Conservation (phyloP, 2,329 filamentous ascomycete species). For the Colletotrichum tanaceti region DNA sequence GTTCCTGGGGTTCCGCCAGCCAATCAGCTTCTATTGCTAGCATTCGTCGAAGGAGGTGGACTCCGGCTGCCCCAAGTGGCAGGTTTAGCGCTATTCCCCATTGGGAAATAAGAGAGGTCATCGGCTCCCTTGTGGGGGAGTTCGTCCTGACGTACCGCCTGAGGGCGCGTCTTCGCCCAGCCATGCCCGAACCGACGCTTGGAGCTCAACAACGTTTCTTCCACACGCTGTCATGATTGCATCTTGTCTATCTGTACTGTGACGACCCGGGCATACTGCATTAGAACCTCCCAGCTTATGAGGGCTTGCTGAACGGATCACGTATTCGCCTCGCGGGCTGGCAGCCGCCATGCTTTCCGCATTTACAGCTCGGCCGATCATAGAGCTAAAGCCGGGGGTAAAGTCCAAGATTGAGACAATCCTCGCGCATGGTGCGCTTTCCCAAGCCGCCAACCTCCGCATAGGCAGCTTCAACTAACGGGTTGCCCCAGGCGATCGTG, state of each 20-base stretch:
- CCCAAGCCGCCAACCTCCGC: neutral
- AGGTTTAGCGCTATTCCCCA: slow-evolving; percentile 30
- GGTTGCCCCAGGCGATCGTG: slow-evolving; percentile 76
- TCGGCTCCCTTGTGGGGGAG: slow-evolving; percentile 37
- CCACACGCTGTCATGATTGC: slow-evolving; percentile 33
- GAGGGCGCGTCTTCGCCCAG: slow-evolving; percentile 32
- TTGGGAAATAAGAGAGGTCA: slow-evolving; percentile 28
- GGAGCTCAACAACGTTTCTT: slow-evolving; percentile 25
- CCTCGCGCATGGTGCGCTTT: slow-evolving; percentile 79
- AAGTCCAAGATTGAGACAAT: slow-evolving; percentile 98
- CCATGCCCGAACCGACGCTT: slow-evolving; percentile 27
- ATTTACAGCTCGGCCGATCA: slow-evolving; percentile 94
- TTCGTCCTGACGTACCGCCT: slow-evolving; percentile 37
- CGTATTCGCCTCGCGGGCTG: slow-evolving; percentile 52
- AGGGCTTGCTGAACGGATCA: slow-evolving; percentile 22
- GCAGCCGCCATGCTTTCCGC: slow-evolving; percentile 86
- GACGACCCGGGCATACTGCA: slow-evolving; percentile 4
- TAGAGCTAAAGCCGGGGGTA: slow-evolving; percentile 95
- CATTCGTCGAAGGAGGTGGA: slow-evolving; percentile 29
- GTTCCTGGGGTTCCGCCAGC: slow-evolving; percentile 6
- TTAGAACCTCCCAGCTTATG: slow-evolving; percentile 27
- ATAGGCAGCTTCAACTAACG: slow-evolving; percentile 20
- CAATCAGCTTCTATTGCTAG: slow-evolving; percentile 23
- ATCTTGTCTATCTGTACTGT: slow-evolving; percentile 12
- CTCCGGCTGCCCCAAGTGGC: slow-evolving; percentile 22